Base-by-base conservation (phyloP, 2,329 filamentous ascomycete genomes). In the Ophiognomonia clavigignenti-juglandacearum region DNA sequence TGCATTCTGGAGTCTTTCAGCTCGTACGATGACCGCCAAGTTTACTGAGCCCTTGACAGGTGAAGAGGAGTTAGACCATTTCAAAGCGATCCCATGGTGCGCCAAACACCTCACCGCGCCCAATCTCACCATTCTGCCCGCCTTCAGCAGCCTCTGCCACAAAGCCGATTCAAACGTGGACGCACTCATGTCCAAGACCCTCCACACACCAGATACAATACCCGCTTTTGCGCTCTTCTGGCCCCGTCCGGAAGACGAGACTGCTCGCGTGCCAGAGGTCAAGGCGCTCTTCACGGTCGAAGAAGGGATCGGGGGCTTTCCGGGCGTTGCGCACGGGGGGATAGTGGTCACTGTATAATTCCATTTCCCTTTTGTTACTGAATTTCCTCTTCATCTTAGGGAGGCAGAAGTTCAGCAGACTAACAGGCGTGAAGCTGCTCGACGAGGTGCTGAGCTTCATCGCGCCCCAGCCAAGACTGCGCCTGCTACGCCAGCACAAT, bases 391-490 rank as follows among this genome's bases (percentile, higher is more conserved):
- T n/a, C n/a, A n/a, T n/a, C n/a, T n/a, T n/a, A n/a, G n/a, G n/a
- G n/a, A n/a, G n/a, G n/a, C n/a, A n/a, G n/a, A n/a, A n/a, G n/a
- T n/a, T n/a, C n/a, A n/a, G n/a, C n/a, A n/a, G n/a, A n/a, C n/a
- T n/a, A n/a, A n/a, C n/a, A n/a, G n/a, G n/a, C n/a, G n/a, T n/a
- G n/a, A n/a, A n/a, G n/a, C n/a, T n/a, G n/a, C 59, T 85, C 19
- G 80, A 85, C 56, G 80, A 85, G 57, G 62, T 67, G 6, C 73
- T 77, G 58, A 77, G 79, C 1, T 63, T 73, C 6, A 52, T 80
- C 16, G 63, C 78, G 9, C 64, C 64, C 3, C 55, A 71, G 23
- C 76, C 77, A 51, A 52, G 52, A 29, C 14, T 19, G 22, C 27
- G 55, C 29, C 45, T 26, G 23, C 4, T 45, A 52, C 11, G 44